Percentiles rank a stretch among this genome's conserved stretches.
Evolutionary conservation across 1,139 yeast species (phyloP).

Genomic region (Suhomyces taliae): DNA sequence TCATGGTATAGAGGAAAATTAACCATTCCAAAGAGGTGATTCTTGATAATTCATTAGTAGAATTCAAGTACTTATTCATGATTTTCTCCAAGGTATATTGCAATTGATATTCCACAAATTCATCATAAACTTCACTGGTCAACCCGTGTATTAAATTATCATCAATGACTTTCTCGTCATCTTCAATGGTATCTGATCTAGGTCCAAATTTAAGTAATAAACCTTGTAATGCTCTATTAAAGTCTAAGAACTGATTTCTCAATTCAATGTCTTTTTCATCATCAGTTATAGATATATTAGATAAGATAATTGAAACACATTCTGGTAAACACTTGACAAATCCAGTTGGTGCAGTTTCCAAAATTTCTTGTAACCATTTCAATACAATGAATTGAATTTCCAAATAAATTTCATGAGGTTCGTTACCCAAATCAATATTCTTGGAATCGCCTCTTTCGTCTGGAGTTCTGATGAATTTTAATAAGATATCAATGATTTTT

Average conservation of each 20-base stretch:
- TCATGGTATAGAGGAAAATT: slow-evolving; percentile 73
- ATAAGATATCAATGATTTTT: slow-evolving; percentile 74
- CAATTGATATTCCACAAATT: slow-evolving; percentile 41
- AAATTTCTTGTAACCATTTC: slow-evolving; percentile 77
- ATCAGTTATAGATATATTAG: slow-evolving; percentile 41
- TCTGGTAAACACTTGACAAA: slow-evolving; percentile 61
- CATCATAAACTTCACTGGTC: slow-evolving; percentile 41
- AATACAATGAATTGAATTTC: slow-evolving; percentile 80
- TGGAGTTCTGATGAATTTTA: slow-evolving; percentile 68
- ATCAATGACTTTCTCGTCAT: slow-evolving; percentile 10
- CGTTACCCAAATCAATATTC: slow-evolving; percentile 31
- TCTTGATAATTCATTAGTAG: slow-evolving; percentile 70
- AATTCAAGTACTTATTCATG: slow-evolving; percentile 38
- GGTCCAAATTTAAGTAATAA: slow-evolving; percentile 35
- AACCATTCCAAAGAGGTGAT: slow-evolving; percentile 92
- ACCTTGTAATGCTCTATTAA: slow-evolving; percentile 36
- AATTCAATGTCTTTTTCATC: slow-evolving; percentile 41
- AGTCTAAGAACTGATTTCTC: slow-evolving; percentile 37
- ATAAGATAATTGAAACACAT: slow-evolving; percentile 39
- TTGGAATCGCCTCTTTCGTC: slow-evolving; percentile 22
- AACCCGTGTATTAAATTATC: slow-evolving; percentile 30
- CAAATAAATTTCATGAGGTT: slow-evolving; percentile 53
- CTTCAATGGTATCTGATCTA: slow-evolving; percentile 2
- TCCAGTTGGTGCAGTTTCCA: slow-evolving; percentile 74
- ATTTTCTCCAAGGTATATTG: slow-evolving; percentile 35